A percentile compares a stretch with the other conserved stretches of the same genome.
phyloP scores from a whole-genome alignment of 306 rosid species.

The Vigna trinervia region DNA sequence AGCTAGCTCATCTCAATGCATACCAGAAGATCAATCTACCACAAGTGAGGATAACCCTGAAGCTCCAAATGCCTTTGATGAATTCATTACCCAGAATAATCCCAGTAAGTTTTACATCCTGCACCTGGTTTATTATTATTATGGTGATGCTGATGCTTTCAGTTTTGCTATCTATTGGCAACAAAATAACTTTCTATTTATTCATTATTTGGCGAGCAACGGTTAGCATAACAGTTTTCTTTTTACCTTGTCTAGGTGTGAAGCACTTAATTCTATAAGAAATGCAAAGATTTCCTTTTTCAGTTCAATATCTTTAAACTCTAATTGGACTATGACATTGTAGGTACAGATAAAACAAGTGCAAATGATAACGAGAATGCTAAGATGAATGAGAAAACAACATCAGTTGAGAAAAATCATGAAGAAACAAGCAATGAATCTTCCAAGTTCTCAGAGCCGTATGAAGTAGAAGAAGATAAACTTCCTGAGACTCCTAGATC shows the following conservation, averaged over 20 bases:
- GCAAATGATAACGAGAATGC: conserved; percentile 17
- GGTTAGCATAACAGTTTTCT: neutral
- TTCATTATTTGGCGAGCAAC: neutral
- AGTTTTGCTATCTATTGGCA: conserved; percentile 3
- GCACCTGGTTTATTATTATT: neutral
- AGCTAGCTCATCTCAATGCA: conserved; percentile 37
- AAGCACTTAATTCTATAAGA: conserved; percentile 1
- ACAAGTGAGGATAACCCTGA: conserved; percentile 52
- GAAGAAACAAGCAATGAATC: conserved; percentile 46
- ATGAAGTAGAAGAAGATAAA: conserved; percentile 63
- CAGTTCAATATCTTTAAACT: conserved; percentile 2
- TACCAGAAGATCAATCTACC: conserved; percentile 50
- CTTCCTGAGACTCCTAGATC: conserved; percentile 67
- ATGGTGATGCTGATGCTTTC: neutral
- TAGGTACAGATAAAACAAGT: conserved; percentile 45
- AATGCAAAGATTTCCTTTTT: conserved; percentile 12
- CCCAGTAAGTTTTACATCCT: conserved; percentile 48
- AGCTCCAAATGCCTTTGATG: conserved; percentile 50
- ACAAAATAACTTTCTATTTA: neutral
- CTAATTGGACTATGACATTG: conserved; percentile 18
- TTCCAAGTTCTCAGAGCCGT: conserved; percentile 47
- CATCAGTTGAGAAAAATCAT: conserved; percentile 37
- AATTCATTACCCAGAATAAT: conserved; percentile 53
- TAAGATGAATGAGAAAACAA: conserved; percentile 41
- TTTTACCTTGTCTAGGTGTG: conserved; percentile 1